Conservation (phyloP, 140 eudicot species). For the Stevia rebaudiana region DNA sequence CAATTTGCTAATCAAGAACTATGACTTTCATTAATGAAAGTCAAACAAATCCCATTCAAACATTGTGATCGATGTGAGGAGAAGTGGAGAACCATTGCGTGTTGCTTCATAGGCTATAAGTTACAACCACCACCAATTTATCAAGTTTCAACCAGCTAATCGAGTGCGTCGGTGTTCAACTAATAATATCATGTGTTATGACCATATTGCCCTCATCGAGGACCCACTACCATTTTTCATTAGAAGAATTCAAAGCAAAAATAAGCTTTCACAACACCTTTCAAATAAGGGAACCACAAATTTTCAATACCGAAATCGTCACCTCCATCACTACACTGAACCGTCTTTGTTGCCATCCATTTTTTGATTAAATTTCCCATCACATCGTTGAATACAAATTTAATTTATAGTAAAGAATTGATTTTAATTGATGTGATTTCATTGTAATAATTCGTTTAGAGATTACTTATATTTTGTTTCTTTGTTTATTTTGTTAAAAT, state of each 20-base stretch:
- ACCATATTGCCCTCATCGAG: constrained; percentile 7
- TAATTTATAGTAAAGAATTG: too few relatives aligned
- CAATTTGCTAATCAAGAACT: background rate
- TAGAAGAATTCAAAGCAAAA: constrained; percentile 10
- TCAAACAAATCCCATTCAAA: constrained; percentile 12
- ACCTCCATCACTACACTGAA: background rate
- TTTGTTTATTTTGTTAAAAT: too few relatives aligned
- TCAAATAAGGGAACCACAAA: constrained; percentile 10
- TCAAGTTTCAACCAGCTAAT: constrained; percentile 32
- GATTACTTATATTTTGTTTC: too few relatives aligned
- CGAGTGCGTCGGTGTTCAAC: constrained; percentile 38
- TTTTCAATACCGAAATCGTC: background rate
- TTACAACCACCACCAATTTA: background rate
- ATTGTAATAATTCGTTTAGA: too few relatives aligned
- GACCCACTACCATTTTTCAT: constrained; percentile 6
- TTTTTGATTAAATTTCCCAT: background rate
- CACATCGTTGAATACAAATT: too few relatives aligned
- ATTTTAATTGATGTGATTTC: too few relatives aligned
- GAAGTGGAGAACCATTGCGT: constrained; percentile 19
- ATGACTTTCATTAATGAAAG: constrained; percentile 9
- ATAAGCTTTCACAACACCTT: background rate
- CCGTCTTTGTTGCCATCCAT: constrained; percentile 7
- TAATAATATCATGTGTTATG: background rate
- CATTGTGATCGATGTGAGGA: constrained; percentile 15
- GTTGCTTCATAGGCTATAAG: too few relatives aligned